Percentiles rank a stretch among this genome's conserved stretches.
These are phyloP conservation scores for Cardiospermum halicacabum DNA, from an alignment of 345 rosid species.

Conservation along the genomic window DNA sequence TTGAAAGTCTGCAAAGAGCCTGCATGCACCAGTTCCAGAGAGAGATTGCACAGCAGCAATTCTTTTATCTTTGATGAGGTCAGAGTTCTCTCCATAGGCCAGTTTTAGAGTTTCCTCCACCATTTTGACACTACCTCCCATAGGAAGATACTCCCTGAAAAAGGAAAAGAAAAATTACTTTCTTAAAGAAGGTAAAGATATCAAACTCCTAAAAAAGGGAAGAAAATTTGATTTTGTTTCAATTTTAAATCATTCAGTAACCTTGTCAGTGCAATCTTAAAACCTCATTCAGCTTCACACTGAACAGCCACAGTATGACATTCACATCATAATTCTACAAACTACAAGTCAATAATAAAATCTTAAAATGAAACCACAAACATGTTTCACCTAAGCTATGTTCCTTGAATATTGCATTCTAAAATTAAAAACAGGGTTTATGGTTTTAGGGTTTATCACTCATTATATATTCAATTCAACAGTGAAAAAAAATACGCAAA, in stretches of 20 bases:
- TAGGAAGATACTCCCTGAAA: slow-evolving; percentile 94
- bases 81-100: slow-evolving; percentile 86
- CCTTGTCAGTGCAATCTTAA: background rate
- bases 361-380: background rate
- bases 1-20: slow-evolving; percentile 95
- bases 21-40: slow-evolving; percentile 96
- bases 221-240: no score
- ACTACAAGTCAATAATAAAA: background rate
- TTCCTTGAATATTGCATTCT: no score
- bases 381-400: background rate
- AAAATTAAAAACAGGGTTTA: no score
- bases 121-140: slow-evolving; percentile 96
- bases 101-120: slow-evolving; percentile 84
- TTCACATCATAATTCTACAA: background rate
- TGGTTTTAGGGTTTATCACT: no score
- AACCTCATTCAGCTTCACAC: background rate
- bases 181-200: background rate
- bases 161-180: background rate
- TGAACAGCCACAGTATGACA: background rate
- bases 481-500: background rate
- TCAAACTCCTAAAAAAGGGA: background rate
- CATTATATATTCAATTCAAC: background rate
- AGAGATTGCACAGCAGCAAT: slow-evolving; percentile 89
- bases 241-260: no score
- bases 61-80: slow-evolving; percentile 71